Conservation (phyloP, 371 early-diverging fungal species). For the Mucor ambiguus region DNA sequence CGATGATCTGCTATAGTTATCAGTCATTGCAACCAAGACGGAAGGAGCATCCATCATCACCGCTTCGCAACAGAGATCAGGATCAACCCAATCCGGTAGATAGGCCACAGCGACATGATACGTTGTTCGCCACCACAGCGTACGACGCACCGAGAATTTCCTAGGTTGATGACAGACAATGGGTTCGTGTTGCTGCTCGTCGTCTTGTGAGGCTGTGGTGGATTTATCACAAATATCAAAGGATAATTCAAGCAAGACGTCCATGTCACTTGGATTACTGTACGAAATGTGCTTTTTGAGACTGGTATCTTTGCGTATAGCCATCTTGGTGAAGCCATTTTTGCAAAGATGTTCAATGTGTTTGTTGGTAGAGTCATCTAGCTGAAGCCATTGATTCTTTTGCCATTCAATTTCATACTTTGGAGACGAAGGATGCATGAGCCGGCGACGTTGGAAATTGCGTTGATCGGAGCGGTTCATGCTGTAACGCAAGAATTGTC, state of each 20-base stretch:
- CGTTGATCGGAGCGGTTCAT: conserved; percentile 14
- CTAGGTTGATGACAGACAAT: conserved; percentile 18
- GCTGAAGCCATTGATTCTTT: conserved; percentile 26
- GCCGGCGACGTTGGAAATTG: conserved; percentile 11
- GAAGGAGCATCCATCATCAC: conserved; percentile 16
- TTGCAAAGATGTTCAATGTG: conserved; percentile 18
- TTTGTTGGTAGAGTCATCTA: conserved; percentile 11
- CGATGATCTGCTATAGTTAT: conserved; percentile 9
- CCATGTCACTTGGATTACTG: conserved; percentile 11
- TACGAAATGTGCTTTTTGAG: conserved; percentile 19
- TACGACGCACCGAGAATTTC: conserved; percentile 15
- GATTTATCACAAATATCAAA: neutral
- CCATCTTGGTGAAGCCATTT: conserved; percentile 18
- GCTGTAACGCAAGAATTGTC: conserved; percentile 23
- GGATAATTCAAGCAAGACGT: conserved; percentile 18
- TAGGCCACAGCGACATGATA: conserved; percentile 30
- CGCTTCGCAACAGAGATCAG: conserved; percentile 13
- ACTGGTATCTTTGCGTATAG: conserved; percentile 15
- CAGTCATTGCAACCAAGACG: conserved; percentile 12
- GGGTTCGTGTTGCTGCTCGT: neutral
- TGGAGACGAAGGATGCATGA: conserved; percentile 11
- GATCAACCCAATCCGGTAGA: conserved; percentile 26
- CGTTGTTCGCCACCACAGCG: conserved; percentile 26
- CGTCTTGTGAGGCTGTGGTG: neutral
- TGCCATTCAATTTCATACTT: conserved; percentile 29